phyloP scores from a whole-genome alignment of 2,329 filamentous ascomycete genomes.

The Paraconiothyrium brasiliense region DNA sequence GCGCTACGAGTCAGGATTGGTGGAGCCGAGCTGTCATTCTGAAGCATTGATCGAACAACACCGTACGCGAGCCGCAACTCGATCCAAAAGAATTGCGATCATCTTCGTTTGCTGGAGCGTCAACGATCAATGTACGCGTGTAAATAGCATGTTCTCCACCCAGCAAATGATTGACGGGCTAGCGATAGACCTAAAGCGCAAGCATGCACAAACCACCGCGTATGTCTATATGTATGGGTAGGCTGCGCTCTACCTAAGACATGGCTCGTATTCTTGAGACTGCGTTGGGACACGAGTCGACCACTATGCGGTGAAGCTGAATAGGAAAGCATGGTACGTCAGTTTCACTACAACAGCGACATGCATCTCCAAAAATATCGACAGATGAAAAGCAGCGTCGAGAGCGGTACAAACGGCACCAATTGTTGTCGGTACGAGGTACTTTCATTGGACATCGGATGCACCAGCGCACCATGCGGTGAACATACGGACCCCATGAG shows the following conservation, averaged over 20 bases:
- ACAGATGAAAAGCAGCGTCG: neutral
- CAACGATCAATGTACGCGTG: conserved; percentile 2
- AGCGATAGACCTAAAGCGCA: neutral
- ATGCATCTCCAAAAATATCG: conserved; percentile 5
- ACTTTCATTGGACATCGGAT: neutral
- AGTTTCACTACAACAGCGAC: neutral
- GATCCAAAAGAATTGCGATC: conserved; percentile 5
- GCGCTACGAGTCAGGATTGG: conserved; percentile 8
- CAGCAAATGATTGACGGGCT: conserved; percentile 2
- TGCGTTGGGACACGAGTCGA: conserved; percentile 4
- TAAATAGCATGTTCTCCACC: neutral
- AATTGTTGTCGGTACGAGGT: neutral
- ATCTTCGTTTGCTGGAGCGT: conserved; percentile 6
- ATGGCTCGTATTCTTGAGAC: conserved; percentile 9
- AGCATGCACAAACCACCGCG: neutral
- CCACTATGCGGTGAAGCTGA: conserved; percentile 6
- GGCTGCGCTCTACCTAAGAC: neutral
- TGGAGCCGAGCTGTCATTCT: conserved; percentile 4
- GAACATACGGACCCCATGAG: neutral
- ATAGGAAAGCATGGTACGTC: neutral
- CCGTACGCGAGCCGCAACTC: conserved; percentile 4
- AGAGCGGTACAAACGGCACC: neutral
- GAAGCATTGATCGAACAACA: neutral
- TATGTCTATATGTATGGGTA: conserved; percentile 1
- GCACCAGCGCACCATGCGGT: neutral